A percentile compares a stretch with the other conserved stretches of the same genome.
phyloP scores from a whole-genome alignment of 805 yeast species.

The Ogataea trehaloabstinens region DNA sequence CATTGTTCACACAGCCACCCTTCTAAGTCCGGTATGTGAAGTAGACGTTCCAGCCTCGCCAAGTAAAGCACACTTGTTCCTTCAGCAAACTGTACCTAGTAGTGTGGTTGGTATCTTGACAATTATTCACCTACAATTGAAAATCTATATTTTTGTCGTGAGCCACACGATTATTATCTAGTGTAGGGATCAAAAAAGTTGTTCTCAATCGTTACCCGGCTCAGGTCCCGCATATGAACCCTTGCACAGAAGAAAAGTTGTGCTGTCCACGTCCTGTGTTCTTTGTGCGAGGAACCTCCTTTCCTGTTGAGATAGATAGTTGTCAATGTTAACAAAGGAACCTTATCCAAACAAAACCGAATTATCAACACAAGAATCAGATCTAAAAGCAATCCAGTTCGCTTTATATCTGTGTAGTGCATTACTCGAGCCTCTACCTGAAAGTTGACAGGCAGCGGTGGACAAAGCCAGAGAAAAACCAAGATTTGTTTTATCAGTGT shows the following conservation, averaged over 20 bases:
- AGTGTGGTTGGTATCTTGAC: no score
- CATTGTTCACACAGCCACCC: constrained; percentile 43
- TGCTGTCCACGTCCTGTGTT: neutral
- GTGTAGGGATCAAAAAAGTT: no score
- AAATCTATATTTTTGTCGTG: no score
- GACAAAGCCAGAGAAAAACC: neutral
- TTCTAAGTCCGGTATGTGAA: neutral
- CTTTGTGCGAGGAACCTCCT: constrained; percentile 2
- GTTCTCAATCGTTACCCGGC: neutral
- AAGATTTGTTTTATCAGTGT: constrained; percentile 1
- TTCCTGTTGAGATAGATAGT: constrained; percentile 2
- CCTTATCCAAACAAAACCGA: neutral
- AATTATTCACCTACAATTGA: no score
- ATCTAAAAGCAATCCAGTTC: no score
- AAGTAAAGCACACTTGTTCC: no score
- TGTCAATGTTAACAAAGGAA: neutral
- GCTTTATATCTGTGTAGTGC: no score
- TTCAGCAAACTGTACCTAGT: no score
- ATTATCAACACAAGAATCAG: no score
- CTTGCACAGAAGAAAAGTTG: neutral
- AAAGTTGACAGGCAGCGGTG: neutral
- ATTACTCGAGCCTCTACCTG: no score
- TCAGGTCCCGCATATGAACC: neutral
- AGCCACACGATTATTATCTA: no score
- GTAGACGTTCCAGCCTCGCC: no score